Base-by-base conservation (phyloP, 2,329 filamentous ascomycete genomes). In the Fusarium albosuccineum region DNA sequence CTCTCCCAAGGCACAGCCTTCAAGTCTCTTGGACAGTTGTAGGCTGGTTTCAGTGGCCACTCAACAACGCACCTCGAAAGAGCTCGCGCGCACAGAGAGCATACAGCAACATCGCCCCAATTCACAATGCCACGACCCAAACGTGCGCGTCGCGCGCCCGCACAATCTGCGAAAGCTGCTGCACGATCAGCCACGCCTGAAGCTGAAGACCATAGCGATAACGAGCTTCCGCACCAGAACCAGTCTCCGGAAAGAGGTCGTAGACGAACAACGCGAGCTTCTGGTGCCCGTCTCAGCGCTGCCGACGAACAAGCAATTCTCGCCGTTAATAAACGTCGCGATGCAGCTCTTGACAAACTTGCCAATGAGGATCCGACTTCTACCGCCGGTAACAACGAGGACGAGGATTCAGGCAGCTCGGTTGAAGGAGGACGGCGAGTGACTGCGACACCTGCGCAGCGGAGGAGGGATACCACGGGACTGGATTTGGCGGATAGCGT, bases 401-500 rank as follows among this genome's bases (percentile, higher is more conserved):
- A 75, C 46, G 74, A 68, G 14, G 74, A 73, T 44, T 75, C 76
- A 3, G 73, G 72, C 22, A 75, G 74, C 61, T 77, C 78, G 7
- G 70, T 80, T 14, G 80, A 82, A 63, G 62, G 77, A 39, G 79
- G 81, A 11, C 77, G 81, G 27, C 77, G 76, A 46, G 76, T 74
- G 9, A 71, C 74, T 29, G 72, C 70, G 13, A 80, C 78, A 14
- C 76, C 79, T 11, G 73, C 69, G n/a, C 73, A 73, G 53, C 75
- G 76, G 17, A 74, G 76, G 17, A 74, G 79, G 11, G 81, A 86
- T 49, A 80, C 77, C 4, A 84, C 83, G 1, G 85, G 84, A 6
- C 63, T 86, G 33, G 84, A 86, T 62, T 66, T 83, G 52, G 79
- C 78, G 42, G 84, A 85, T 58, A 80, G 81, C 34, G 75, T 84